Evolutionary conservation across 2,329 filamentous ascomycete species (phyloP), one percentile per base, ranked within the genome.

Genomic region (Exophiala oligosperma): DNA sequence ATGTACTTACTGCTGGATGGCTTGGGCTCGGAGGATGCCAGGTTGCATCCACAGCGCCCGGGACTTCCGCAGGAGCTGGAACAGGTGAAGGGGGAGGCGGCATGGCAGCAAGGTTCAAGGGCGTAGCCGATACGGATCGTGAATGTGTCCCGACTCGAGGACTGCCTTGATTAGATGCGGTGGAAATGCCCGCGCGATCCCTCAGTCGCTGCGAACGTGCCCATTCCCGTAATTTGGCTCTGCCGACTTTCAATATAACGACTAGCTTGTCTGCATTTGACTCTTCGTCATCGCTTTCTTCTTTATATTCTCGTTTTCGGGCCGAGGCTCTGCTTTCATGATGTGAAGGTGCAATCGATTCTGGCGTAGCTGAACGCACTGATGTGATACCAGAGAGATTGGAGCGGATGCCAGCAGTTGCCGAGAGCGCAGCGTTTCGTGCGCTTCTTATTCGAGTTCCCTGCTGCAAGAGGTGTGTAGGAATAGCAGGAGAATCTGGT

Each of bases 401-500:
- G 37, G 88, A 88, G 62, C 84, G 78, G 85, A 97, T 93, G 56
- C 92, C 89, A 64, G 91, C 90, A 70, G 93, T 90, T 3, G 93
- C 93, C 44, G 88, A 89, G 26, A 87, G 88, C 14, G 93, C 93
- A 14, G 93, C 93, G 53, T 91, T 92, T 56, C 93, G 87, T 84
- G 97, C 92, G 49, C 89, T 89, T 71, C 93, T 84, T 7, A 92
- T 96, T 62, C 93, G 84, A 1, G 92, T 96, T 47, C 91, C 91
- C 64, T 79, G 79, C 62, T 80, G 80, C 37, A 84, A 80, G 47
- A 92, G 76, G 63, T 89, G 84, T 5, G 88, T 85, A 38, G 77
- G 76, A 40, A 89, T 82, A 1, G 89, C 89, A 2, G 92, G 92
- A n/a, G 92, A 96, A 59, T 95, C 92, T 17, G 89, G 85, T 1